Base-by-base conservation (phyloP, 805 yeast species). In the Spathaspora girioi region DNA sequence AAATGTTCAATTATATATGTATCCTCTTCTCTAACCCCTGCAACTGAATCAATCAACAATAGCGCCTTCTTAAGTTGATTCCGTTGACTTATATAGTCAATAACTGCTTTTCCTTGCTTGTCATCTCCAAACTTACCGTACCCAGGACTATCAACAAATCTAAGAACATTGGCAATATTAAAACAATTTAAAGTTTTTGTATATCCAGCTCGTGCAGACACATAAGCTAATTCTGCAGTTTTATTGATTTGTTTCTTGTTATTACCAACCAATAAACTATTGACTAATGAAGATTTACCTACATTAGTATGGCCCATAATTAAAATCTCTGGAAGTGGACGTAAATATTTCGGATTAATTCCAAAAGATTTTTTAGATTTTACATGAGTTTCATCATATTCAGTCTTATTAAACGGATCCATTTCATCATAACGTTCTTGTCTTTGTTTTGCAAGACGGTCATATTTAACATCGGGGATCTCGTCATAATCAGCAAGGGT, bases 91-190 rank as follows among this genome's bases (percentile, higher is more conserved):
- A 92, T 65, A 60, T 89, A 91, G 35, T 82, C 80, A 59, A 82
- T 61, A 1, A 87, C 86, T 27, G 84, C 75, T 41, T 79, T 69
- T 1, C 97, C 97, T 63, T 92, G 97, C 56, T 73, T 68, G 8
- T 60, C 62, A 14, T 76, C 77, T 15, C 96, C 91, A 54, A 77
- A 81, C 40, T 69, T 77, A 2, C 98, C 98, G 64, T 92, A 92
- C 0, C 98, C 98, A 0, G 98, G 98, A 20, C 90, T 79, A 63
- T 92, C 98, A 1, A 90, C 80, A 3, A 92, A 59, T 54, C 89
- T 72, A 43, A 92, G 71, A 50, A 77, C 71, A 46, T 80, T 79
- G 3, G 87, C 87, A 11, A 87, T 67, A 52, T 83, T 86, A 68
- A 78, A 91, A 56, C 89, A 83, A 61, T 87, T 88, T 61, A 91